Evolutionary conservation across 2,329 filamentous ascomycete genomes (phyloP).

Genomic region (Claviceps sp.): DNA sequence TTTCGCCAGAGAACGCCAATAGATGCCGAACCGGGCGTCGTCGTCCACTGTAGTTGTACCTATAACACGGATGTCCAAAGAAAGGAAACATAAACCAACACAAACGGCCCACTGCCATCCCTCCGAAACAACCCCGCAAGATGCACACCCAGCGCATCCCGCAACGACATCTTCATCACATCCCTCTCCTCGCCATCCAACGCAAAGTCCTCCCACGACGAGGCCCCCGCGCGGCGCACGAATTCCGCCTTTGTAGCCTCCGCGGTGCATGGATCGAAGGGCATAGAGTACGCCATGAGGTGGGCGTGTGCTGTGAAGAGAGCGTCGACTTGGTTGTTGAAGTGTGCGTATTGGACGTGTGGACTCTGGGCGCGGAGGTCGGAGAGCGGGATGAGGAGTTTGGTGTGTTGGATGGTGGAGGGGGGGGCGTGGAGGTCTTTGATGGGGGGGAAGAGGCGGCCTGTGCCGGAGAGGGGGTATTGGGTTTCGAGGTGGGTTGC

Average conservation of each 20-base stretch:
- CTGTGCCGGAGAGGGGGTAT: slow-evolving; percentile 27
- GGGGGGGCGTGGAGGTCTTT: slow-evolving; percentile 23
- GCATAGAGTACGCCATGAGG: slow-evolving; percentile 29
- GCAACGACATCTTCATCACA: slow-evolving; percentile 26
- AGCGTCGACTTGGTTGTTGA: slow-evolving; percentile 42
- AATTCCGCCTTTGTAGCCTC: slow-evolving; percentile 33
- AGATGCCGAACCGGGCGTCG: too few relatives aligned
- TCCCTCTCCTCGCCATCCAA: slow-evolving; percentile 25
- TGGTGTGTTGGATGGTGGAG: neutral
- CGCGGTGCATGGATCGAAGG: slow-evolving; percentile 35
- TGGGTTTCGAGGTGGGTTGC: slow-evolving; percentile 42
- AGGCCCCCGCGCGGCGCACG: slow-evolving; percentile 29
- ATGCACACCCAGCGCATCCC: slow-evolving; percentile 22
- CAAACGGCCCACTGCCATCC: slow-evolving; percentile 30
- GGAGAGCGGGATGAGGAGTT: slow-evolving; percentile 24
- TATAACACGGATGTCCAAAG: too few relatives aligned
- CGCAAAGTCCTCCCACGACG: slow-evolving; percentile 30
- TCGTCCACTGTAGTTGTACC: too few relatives aligned
- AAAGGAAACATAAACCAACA: too few relatives aligned
- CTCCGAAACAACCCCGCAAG: slow-evolving; percentile 27
- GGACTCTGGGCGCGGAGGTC: slow-evolving; percentile 14
- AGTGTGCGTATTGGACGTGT: slow-evolving; percentile 15
- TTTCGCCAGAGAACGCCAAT: too few relatives aligned
- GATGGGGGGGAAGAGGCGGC: slow-evolving; percentile 32
- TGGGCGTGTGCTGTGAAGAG: slow-evolving; percentile 33